Base-by-base conservation (phyloP, 495 filamentous ascomycete species). In the Recurvomyces mirabilis region DNA sequence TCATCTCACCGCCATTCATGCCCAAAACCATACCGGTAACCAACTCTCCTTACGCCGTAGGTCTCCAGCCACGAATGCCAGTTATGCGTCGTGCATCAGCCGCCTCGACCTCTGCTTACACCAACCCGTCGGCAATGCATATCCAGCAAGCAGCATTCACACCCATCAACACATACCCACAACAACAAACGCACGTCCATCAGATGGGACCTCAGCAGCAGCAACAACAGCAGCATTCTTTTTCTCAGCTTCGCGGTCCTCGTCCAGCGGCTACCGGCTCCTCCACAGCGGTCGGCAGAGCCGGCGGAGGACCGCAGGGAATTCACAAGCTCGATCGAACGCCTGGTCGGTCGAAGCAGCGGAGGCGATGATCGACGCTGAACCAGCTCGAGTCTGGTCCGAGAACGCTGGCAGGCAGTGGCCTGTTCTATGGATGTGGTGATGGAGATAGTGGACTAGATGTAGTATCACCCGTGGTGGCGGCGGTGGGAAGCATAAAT, bases 231-330 rank as follows among this genome's bases (percentile, higher is more conserved):
- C n/a, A 38, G 42, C 47, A 47, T 32, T 53, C 65, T 19, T 68
- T 62, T 2, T 68, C 68, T 18, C 47, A 44, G 18, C 3, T 17
- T n/a, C n/a, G n/a, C n/a, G n/a, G n/a, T n/a, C n/a, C n/a, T n/a
- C n/a, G n/a, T n/a, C n/a, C n/a, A n/a, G n/a, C n/a, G n/a, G n/a
- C n/a, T n/a, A n/a, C n/a, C 47, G 36, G 30, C 46, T 32, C 39
- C 32, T 14, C 15, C 41, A 17, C 20, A 10, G 30, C 9, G 22
- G 29, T 3, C 15, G 31, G 17, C 31, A 35, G 11, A 21, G 41
- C 29, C 24, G 23, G 29, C 15, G 31, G 41, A 10, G 28, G 41
- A 17, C 41, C 41, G 18, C 29, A 22, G 24, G 41, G 41, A 1
- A 20, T 44, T 3, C 41, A 44, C 26, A 44, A 44, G 29, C 41